A percentile compares a stretch with the other conserved stretches of the same genome.
Evolutionary conservation across 495 filamentous ascomycete genomes (phyloP).

Genomic region (Tuber microsphaerosporum): DNA sequence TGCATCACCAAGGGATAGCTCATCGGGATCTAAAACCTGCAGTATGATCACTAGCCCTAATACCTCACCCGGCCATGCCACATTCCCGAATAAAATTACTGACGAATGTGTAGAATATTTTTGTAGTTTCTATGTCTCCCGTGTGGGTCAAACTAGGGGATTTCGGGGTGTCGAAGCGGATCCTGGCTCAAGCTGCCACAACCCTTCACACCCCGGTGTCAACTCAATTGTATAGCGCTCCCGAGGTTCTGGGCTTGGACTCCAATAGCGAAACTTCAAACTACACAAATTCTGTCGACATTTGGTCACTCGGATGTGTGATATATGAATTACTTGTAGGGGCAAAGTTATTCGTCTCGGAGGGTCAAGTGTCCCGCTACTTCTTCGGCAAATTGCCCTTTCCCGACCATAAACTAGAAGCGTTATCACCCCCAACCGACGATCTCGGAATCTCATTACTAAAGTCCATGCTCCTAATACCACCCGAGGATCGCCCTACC

Average conservation of each 20-base stretch:
- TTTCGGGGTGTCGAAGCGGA: too few relatives aligned
- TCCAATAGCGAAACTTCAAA: background rate
- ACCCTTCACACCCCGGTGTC: background rate
- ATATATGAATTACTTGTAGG: background rate
- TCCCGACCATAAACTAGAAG: background rate
- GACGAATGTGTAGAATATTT: too few relatives aligned
- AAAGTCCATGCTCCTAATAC: background rate
- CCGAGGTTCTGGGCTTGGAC: background rate
- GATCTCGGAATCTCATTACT: background rate
- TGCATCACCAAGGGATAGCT: too few relatives aligned
- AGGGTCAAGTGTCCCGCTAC: background rate
- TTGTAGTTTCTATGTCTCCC: too few relatives aligned
- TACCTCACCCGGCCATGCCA: too few relatives aligned
- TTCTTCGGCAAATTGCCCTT: background rate
- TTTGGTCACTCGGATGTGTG: background rate
- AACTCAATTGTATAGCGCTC: background rate
- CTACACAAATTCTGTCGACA: background rate
- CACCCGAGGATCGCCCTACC: background rate
- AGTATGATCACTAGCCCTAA: too few relatives aligned
- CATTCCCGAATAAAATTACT: too few relatives aligned
- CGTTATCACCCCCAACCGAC: background rate
- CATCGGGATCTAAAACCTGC: too few relatives aligned
- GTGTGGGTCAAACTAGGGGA: too few relatives aligned
- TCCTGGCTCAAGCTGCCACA: too few relatives aligned
- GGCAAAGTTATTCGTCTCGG: background rate